Evolutionary conservation across 148 eudicot species (phyloP).

Genomic region (Drosera capensis): DNA sequence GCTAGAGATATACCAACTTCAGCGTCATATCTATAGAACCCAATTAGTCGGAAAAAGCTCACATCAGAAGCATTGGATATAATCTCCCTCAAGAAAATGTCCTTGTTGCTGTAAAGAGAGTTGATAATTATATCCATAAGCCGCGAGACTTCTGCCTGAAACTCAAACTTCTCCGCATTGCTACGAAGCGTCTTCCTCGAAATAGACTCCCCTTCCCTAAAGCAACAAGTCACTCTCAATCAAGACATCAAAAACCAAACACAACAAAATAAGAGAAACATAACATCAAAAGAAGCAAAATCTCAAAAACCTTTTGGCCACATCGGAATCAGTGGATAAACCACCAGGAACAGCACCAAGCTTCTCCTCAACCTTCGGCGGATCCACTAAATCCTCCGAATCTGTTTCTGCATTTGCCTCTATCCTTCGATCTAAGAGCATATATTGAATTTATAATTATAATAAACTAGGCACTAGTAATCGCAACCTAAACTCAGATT

Average conservation of each 20-base stretch:
- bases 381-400: slow-evolving; percentile 57
- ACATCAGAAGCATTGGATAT: slow-evolving; percentile 99
- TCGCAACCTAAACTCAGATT: background rate
- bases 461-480: background rate
- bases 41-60: slow-evolving; percentile 9
- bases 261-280: background rate
- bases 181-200: slow-evolving; percentile 71
- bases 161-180: slow-evolving; percentile 89
- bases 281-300: background rate
- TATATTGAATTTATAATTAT: background rate
- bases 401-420: slow-evolving; percentile 72
- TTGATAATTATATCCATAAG: slow-evolving; percentile 96
- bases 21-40: background rate
- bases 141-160: slow-evolving; percentile 99
- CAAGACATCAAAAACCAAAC: no score
- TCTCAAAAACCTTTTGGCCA: slow-evolving; percentile 47
- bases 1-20: background rate
- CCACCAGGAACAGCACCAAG: slow-evolving; percentile 86
- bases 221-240: background rate
- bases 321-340: slow-evolving; percentile 89
- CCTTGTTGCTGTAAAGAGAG: slow-evolving; percentile 96
- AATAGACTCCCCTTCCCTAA: slow-evolving; percentile 88
- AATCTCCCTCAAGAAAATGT: slow-evolving; percentile 89
- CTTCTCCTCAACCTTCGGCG: slow-evolving; percentile 85
- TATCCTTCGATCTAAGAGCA: slow-evolving; percentile 45